Evolutionary conservation across 768 basidiomycete species (phyloP), one percentile per base, ranked within the genome.

Genomic region (Suillus variegatus): DNA sequence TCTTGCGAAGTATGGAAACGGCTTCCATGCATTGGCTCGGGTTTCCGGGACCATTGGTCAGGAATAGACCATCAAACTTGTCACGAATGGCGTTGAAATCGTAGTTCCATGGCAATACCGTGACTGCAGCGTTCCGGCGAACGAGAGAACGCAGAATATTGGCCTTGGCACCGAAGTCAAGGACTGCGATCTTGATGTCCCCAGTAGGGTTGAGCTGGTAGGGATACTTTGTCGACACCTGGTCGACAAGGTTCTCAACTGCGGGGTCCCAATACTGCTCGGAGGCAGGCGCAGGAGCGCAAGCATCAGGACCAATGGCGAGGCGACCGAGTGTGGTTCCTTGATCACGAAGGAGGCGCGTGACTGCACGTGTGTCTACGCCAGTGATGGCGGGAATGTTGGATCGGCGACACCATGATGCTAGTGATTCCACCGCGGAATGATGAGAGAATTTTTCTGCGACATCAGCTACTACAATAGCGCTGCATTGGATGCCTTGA

Each of bases 81-180:
- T 98, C 93, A 63, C 95, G 86, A 67, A 99, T 82, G 14, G 88
- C 76, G 79, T 97, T 96, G 83, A 99, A 98, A 79, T 99, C 94
- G 78, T 85, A 97, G 79, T 99, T 89, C 97, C 97, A 99, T 0
- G 97, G 97, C 43, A 99, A 81, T 62, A 99, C 96, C 9, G 97
- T 98, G 51, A 99, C 93, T 22, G 92, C 85, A 2, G 95, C 97
- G 64, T 89, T 93, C 49, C 97, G 91, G 69, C 92, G 89, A 68
- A 97, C 89, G 68, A 99, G 89, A 2, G 94, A 88, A 65, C 97
- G 94, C 64, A 94, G 81, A 67, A 99, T 99, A 80, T 99, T 99
- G 60, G 97, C 96, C 78, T 99, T 99, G 66, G 90, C 91, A 66
- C 97, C 97, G 74, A 97, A 99, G 77, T 99, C 97, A 66, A 99